Percentiles rank a stretch among this genome's conserved stretches.
phyloP scores from a whole-genome alignment of 2,329 filamentous ascomycete species.

The Calonectria naviculata region DNA sequence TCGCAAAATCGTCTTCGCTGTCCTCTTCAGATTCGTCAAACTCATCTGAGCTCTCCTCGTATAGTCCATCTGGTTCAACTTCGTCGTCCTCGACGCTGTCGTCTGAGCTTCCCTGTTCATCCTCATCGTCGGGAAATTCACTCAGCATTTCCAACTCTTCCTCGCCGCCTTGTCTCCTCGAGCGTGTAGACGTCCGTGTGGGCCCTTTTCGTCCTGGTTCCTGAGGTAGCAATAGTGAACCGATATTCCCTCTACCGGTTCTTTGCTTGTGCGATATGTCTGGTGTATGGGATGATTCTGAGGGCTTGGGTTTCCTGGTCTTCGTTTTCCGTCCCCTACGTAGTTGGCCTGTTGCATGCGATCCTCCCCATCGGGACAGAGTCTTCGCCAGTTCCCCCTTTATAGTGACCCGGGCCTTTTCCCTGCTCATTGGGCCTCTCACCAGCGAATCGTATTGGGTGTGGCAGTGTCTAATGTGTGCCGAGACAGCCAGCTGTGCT shows the following conservation, averaged over 20 bases:
- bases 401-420: background rate
- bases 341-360: background rate
- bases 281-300: background rate
- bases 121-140: background rate
- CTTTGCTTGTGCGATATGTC: background rate
- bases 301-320: background rate
- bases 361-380: constrained; percentile 4
- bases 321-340: constrained; percentile 1
- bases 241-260: background rate
- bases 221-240: background rate
- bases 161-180: background rate
- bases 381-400: background rate
- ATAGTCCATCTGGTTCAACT: background rate
- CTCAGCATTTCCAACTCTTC: background rate
- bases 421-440: background rate
- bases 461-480: constrained; percentile 17
- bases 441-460: constrained; percentile 8
- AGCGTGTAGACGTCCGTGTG: background rate
- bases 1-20: background rate
- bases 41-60: background rate
- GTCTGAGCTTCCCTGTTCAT: background rate
- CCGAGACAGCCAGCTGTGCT: constrained; percentile 4
- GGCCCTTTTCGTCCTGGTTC: background rate
- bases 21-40: background rate
- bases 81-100: background rate